Conservation (phyloP, 805 yeast genomes). For the Geotrichum ghanense region DNA sequence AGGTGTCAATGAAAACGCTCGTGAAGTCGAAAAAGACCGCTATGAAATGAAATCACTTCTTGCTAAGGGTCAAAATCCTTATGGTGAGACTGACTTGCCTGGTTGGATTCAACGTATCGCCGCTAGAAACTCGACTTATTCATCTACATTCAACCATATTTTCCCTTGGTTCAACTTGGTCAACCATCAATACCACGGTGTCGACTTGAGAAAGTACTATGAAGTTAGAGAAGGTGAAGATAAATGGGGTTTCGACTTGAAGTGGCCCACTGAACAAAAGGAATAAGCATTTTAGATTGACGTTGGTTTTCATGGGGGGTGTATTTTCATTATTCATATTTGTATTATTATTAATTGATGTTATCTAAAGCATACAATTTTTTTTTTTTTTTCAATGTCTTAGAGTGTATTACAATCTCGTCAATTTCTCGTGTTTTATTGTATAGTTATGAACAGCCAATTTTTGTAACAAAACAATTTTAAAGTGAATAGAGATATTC, state of each 20-base stretch:
- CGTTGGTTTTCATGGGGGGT: too few relatives aligned
- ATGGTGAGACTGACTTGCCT: slow-evolving; percentile 49
- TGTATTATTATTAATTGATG: too few relatives aligned
- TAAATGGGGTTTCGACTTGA: slow-evolving; percentile 38
- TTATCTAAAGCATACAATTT: too few relatives aligned
- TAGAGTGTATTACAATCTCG: too few relatives aligned
- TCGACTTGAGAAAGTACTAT: slow-evolving; percentile 48
- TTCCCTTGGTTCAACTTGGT: slow-evolving; percentile 79
- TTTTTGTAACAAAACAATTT: too few relatives aligned
- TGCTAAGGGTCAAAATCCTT: slow-evolving; percentile 54
- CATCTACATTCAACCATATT: slow-evolving; percentile 46
- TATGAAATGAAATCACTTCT: slow-evolving; percentile 58
- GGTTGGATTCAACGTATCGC: slow-evolving; percentile 66
- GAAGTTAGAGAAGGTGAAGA: slow-evolving; percentile 42
- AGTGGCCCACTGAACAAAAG: not conserved
- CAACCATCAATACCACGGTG: slow-evolving; percentile 73
- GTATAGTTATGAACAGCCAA: too few relatives aligned
- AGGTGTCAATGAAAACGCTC: slow-evolving; percentile 62
- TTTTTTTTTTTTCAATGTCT: too few relatives aligned
- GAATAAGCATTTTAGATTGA: not conserved
- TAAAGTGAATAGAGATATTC: too few relatives aligned
- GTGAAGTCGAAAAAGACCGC: slow-evolving; percentile 65
- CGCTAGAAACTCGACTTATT: slow-evolving; percentile 64
- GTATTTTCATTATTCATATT: too few relatives aligned
- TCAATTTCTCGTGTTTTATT: too few relatives aligned